phyloP scores from a whole-genome alignment of 2,329 filamentous ascomycete species.

The Neophaeococcomyces aloes region DNA sequence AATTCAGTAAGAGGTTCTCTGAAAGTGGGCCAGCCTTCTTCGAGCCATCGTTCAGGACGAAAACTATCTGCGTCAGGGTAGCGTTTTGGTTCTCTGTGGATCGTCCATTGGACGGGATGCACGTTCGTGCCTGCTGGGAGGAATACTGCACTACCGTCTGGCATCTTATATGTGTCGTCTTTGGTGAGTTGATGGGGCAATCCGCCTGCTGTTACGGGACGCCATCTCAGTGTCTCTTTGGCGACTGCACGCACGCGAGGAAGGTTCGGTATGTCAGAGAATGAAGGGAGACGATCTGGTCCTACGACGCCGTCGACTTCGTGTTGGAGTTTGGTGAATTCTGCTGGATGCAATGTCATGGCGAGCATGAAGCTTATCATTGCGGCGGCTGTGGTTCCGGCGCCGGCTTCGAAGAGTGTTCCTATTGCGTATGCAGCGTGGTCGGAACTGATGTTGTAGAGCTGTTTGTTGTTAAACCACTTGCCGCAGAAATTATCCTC shows the following conservation, averaged over 20 bases:
- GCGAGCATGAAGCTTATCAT: slow-evolving; percentile 25
- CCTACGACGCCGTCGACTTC: slow-evolving; percentile 29
- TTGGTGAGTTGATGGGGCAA: slow-evolving; percentile 16
- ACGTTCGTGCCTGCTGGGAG: slow-evolving; percentile 38
- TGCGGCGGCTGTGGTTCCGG: slow-evolving; percentile 25
- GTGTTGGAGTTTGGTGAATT: slow-evolving; percentile 20
- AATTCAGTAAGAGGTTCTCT: slow-evolving; percentile 41
- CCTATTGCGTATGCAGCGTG: slow-evolving; percentile 27
- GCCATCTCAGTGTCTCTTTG: slow-evolving; percentile 37
- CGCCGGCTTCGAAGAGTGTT: slow-evolving; percentile 26
- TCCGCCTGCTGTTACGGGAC: slow-evolving; percentile 25
- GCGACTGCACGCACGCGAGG: slow-evolving; percentile 30
- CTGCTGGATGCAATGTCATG: slow-evolving; percentile 22
- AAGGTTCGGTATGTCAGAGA: slow-evolving; percentile 27
- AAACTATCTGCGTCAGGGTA: slow-evolving; percentile 44
- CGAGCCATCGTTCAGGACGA: slow-evolving; percentile 45
- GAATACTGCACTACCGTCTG: slow-evolving; percentile 30
- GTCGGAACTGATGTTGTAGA: slow-evolving; percentile 22
- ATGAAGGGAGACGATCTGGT: slow-evolving; percentile 25
- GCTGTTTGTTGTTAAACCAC: slow-evolving; percentile 22
- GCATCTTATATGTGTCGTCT: slow-evolving; percentile 14
- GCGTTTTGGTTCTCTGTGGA: slow-evolving; percentile 41
- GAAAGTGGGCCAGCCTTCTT: slow-evolving; percentile 43
- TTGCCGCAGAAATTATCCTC: slow-evolving; percentile 5
- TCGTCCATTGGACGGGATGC: slow-evolving; percentile 35